A percentile compares a stretch with the other conserved stretches of the same genome.
phyloP scores from a whole-genome alignment of 2,329 filamentous ascomycete genomes.

The Neofusicoccum kwambonambiense region DNA sequence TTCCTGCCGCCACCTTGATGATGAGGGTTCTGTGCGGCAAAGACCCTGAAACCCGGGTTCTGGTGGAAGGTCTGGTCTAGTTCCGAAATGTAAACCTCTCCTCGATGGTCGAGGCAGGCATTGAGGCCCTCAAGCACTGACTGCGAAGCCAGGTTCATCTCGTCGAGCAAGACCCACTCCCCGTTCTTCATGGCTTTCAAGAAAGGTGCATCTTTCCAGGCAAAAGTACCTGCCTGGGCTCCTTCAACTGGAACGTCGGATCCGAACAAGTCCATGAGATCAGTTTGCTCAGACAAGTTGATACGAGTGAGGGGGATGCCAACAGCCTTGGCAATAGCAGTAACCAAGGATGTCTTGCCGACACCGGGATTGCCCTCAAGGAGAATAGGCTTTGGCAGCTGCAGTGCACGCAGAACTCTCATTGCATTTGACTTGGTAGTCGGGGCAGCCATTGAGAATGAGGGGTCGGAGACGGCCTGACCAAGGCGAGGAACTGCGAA shows the following conservation, averaged over 20 bases:
- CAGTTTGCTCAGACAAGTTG: constrained; percentile 96
- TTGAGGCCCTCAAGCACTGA: constrained; percentile 95
- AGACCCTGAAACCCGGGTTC: constrained; percentile 87
- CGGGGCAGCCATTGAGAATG: constrained; percentile 80
- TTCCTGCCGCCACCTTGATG: constrained; percentile 95
- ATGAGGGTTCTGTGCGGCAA: constrained; percentile 96
- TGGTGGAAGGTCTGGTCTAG: constrained; percentile 90
- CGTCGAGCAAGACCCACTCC: constrained; percentile 94
- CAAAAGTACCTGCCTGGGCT: constrained; percentile 85
- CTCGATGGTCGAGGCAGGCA: constrained; percentile 92
- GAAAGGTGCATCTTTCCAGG: constrained; percentile 94
- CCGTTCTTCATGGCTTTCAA: constrained; percentile 94
- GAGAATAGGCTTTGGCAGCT: constrained; percentile 85
- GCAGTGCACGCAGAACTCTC: constrained; percentile 83
- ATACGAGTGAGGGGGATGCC: constrained; percentile 86
- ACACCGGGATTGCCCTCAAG: constrained; percentile 97
- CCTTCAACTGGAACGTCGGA: constrained; percentile 95
- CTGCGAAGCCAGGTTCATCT: constrained; percentile 98
- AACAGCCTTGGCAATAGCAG: constrained; percentile 75
- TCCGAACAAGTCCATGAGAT: constrained; percentile 95
- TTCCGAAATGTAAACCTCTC: constrained; percentile 93
- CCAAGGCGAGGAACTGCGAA: constrained; percentile 65
- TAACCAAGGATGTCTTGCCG: constrained; percentile 91
- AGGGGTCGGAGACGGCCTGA: constrained; percentile 52
- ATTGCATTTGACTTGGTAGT: constrained; percentile 90